Evolutionary conservation across 2,329 filamentous ascomycete genomes (phyloP).

Genomic region (Botrytis byssoidea): DNA sequence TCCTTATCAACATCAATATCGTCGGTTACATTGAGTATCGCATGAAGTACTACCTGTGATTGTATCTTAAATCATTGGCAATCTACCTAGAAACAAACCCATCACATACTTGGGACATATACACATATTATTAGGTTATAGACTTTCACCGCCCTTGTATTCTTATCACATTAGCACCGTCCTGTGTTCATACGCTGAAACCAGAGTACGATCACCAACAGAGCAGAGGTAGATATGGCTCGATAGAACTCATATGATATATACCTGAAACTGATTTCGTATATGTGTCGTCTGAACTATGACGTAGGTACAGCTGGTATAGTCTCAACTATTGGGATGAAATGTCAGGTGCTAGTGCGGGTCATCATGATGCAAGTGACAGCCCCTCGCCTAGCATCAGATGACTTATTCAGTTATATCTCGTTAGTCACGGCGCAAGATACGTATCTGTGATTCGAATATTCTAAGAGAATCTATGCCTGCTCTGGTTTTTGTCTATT

Average conservation of each 20-base stretch:
- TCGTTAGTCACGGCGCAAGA: background rate
- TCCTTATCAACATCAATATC: background rate
- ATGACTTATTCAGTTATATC: background rate
- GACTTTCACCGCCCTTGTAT: background rate
- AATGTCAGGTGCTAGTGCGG: background rate
- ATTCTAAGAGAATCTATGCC: background rate
- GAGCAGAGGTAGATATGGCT: background rate
- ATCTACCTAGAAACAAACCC: background rate
- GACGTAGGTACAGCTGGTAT: background rate
- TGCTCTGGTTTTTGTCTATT: background rate
- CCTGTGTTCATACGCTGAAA: background rate
- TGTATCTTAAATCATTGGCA: background rate
- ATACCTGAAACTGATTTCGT: background rate
- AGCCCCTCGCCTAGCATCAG: background rate
- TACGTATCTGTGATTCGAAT: background rate
- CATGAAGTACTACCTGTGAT: background rate
- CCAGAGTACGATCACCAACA: background rate
- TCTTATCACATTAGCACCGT: background rate
- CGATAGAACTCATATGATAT: background rate
- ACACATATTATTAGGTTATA: background rate
- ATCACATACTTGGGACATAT: accelerated
- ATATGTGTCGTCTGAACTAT: background rate
- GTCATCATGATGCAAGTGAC: background rate
- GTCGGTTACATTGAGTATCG: background rate
- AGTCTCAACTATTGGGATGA: background rate